phyloP scores from a whole-genome alignment of 352 stramenopile genomes.

The Phytopythium chamaehyphon region DNA sequence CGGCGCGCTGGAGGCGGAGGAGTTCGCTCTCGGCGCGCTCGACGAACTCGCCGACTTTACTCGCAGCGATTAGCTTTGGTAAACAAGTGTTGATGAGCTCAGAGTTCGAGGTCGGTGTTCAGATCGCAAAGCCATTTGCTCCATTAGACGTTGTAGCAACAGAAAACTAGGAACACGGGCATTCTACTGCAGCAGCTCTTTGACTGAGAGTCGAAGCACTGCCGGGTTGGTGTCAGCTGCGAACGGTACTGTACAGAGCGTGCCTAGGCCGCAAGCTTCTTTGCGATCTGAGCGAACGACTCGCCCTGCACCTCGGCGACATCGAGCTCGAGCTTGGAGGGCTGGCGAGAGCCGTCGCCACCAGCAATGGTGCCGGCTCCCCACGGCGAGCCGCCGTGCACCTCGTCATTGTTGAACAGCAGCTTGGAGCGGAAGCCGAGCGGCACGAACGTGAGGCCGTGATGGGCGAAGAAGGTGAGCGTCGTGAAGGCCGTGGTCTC shows the following conservation, averaged over 20 bases:
- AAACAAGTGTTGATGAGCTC: too few relatives aligned
- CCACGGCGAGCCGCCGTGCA: slow-evolving; percentile 78
- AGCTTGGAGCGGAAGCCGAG: slow-evolving; percentile 66
- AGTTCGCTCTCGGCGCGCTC: slow-evolving; percentile 50
- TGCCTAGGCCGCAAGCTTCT: slow-evolving; percentile 69
- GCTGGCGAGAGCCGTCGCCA: slow-evolving; percentile 73
- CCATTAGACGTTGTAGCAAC: too few relatives aligned
- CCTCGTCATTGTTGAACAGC: slow-evolving; percentile 74
- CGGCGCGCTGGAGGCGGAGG: slow-evolving; percentile 18
- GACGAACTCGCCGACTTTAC: slow-evolving; percentile 37
- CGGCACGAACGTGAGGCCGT: slow-evolving; percentile 90
- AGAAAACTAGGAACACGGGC: too few relatives aligned
- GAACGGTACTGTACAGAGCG: too few relatives aligned
- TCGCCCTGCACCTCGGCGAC: slow-evolving; percentile 79
- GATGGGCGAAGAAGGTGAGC: slow-evolving; percentile 86
- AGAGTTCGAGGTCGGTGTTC: too few relatives aligned
- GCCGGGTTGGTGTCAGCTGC: too few relatives aligned
- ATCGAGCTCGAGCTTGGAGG: slow-evolving; percentile 73
- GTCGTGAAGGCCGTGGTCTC: slow-evolving; percentile 84
- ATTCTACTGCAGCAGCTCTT: too few relatives aligned
- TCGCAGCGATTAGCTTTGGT: too few relatives aligned
- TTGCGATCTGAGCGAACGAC: slow-evolving; percentile 76
- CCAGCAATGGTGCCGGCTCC: slow-evolving; percentile 83
- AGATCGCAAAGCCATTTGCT: too few relatives aligned
- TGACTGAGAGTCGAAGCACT: too few relatives aligned